A percentile compares a stretch with the other conserved stretches of the same genome.
Conservation (phyloP, 2,329 filamentous ascomycete species). For the Xylariaceae sp. region DNA sequence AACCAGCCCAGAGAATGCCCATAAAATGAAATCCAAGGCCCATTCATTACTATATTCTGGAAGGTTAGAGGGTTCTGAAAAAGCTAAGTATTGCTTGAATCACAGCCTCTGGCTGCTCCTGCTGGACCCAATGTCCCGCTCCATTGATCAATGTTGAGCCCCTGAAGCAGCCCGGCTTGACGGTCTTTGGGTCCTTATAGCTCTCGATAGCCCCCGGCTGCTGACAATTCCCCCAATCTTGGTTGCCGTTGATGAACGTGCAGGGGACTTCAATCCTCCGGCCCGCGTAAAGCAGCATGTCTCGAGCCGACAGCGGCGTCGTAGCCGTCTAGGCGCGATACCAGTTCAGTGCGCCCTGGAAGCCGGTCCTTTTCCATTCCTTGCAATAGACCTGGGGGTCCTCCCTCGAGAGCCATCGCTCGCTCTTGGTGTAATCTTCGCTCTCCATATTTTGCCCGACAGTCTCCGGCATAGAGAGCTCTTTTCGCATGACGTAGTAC, state of each 20-base stretch:
- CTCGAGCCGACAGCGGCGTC: constrained; percentile 48
- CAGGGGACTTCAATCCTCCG: constrained; percentile 66
- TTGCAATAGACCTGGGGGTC: constrained; percentile 65
- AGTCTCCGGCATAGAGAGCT: constrained; percentile 63
- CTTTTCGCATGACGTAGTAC: constrained; percentile 70
- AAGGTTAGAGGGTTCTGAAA: constrained; percentile 32
- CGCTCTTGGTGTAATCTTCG: constrained; percentile 51
- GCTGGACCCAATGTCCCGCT: constrained; percentile 74
- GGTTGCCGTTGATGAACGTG: constrained; percentile 64
- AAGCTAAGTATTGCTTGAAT: constrained; percentile 32
- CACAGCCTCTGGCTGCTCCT: constrained; percentile 65
- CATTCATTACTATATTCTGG: too few relatives aligned
- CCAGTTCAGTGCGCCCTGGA: constrained; percentile 71
- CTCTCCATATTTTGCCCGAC: constrained; percentile 60
- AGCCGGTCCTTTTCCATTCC: constrained; percentile 67
- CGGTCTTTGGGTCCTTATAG: constrained; percentile 54
- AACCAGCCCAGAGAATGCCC: not conserved
- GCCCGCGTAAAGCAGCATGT: constrained; percentile 64
- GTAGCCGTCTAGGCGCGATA: constrained; percentile 65
- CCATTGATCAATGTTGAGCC: constrained; percentile 60
- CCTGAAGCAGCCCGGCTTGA: constrained; percentile 54
- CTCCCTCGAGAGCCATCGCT: constrained; percentile 61
- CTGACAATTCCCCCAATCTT: constrained; percentile 73
- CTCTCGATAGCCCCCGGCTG: constrained; percentile 67
- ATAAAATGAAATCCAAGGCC: too few relatives aligned